Conservation (phyloP, 73 alveolate genomes). For the Symbiodinium pilosum region DNA sequence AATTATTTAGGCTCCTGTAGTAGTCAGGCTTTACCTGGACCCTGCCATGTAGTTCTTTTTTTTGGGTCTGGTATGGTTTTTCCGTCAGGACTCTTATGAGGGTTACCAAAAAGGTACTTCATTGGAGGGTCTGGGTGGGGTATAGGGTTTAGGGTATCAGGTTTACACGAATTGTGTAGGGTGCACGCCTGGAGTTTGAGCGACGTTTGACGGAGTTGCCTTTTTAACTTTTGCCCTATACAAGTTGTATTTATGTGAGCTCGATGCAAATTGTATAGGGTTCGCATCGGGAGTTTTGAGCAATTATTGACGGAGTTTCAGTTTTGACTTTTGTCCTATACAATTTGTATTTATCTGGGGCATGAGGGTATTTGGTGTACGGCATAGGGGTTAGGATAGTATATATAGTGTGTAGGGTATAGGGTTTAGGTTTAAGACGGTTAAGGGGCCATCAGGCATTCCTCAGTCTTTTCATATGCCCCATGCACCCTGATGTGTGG, state of each 20-base stretch:
- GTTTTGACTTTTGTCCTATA: no score
- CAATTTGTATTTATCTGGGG: no score
- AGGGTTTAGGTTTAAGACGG: background rate
- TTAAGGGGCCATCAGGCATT: no score
- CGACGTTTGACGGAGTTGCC: no score
- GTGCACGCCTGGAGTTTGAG: background rate
- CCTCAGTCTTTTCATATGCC: no score
- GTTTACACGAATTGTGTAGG: background rate
- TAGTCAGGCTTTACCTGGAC: no score
- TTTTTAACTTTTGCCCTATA: background rate
- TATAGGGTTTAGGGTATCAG: background rate
- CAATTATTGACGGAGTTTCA: no score
- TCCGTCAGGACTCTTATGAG: background rate
- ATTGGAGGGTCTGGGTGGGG: background rate
- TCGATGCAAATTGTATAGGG: background rate
- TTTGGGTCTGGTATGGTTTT: background rate
- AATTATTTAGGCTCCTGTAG: no score
- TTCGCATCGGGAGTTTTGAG: background rate
- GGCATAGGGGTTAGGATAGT: background rate
- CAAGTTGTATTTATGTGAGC: background rate
- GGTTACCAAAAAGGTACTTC: no score
- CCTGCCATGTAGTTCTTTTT: background rate
- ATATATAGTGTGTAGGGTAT: no score
- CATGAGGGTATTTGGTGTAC: background rate
- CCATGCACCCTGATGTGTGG: no score